A percentile compares a stretch with the other conserved stretches of the same genome.
phyloP scores from a whole-genome alignment of 495 filamentous ascomycete species.

The Aspergillus carlsbadensis region DNA sequence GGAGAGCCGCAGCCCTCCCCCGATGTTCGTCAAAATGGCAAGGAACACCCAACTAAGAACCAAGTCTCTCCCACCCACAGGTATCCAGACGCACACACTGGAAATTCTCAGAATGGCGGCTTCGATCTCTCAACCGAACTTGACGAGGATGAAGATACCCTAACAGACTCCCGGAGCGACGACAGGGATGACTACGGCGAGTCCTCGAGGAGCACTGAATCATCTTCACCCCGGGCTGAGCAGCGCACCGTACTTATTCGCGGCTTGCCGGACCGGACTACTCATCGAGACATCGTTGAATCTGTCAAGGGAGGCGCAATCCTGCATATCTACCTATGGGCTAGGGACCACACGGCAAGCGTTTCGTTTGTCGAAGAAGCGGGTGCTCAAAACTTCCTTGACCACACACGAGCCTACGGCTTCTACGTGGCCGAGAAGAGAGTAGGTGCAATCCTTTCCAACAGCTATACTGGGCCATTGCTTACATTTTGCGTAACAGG shows the following conservation, averaged over 20 bases:
- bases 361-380: conserved; percentile 70
- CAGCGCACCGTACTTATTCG: conserved; percentile 63
- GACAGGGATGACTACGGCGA: conserved; percentile 41
- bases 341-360: conserved; percentile 59
- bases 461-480: neutral
- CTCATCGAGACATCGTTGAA: conserved; percentile 65
- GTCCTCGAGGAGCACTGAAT: conserved; percentile 28
- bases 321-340: conserved; percentile 65
- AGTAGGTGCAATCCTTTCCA: conserved; percentile 47
- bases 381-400: conserved; percentile 61
- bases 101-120: neutral
- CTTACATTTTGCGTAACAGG: conserved; percentile 37
- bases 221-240: conserved; percentile 15
- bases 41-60: neutral
- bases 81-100: neutral
- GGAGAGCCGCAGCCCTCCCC: conserved; percentile 30
- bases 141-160: conserved; percentile 30
- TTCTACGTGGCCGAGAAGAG: conserved; percentile 68
- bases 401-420: conserved; percentile 63
- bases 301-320: conserved; percentile 68
- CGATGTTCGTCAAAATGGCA: conserved; percentile 19
- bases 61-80: neutral
- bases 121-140: conserved; percentile 19
- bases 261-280: conserved; percentile 62
- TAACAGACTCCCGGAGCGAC: conserved; percentile 30